Percentiles rank a stretch among this genome's conserved stretches.
Evolutionary conservation across 192 early-diverging fungal species (phyloP).

Genomic region (Backusella tarrabulga): DNA sequence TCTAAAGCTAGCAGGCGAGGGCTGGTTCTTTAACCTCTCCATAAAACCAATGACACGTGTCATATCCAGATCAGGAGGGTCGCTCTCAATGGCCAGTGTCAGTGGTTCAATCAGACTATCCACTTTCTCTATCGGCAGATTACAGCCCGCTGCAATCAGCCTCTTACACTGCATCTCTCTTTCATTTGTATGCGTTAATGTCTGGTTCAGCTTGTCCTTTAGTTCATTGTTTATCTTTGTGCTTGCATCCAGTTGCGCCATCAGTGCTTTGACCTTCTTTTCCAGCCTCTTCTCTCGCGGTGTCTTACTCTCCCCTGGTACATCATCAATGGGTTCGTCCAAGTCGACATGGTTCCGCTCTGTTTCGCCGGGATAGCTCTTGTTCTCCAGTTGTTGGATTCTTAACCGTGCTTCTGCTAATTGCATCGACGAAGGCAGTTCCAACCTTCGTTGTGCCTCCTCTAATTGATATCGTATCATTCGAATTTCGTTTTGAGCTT

Average conservation of each 20-base stretch:
- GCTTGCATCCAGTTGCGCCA: slow-evolving; percentile 38
- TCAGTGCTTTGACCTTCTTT: slow-evolving; percentile 33
- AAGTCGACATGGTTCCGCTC: neutral
- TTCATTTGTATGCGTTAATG: slow-evolving; percentile 54
- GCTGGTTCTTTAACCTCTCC: slow-evolving; percentile 25
- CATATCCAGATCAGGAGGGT: slow-evolving; percentile 50
- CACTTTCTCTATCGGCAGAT: slow-evolving; percentile 74
- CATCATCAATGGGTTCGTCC: slow-evolving; percentile 10
- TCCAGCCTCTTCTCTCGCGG: slow-evolving; percentile 4
- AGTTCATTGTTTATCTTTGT: slow-evolving; percentile 44
- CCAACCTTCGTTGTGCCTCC: slow-evolving; percentile 50
- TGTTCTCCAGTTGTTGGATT: slow-evolving; percentile 65
- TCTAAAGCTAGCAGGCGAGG: neutral
- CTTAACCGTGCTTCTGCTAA: slow-evolving; percentile 57
- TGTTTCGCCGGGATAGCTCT: slow-evolving; percentile 21
- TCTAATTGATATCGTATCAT: slow-evolving; percentile 54
- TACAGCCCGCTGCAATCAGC: slow-evolving; percentile 85
- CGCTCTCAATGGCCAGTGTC: slow-evolving; percentile 77
- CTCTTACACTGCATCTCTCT: slow-evolving; percentile 78
- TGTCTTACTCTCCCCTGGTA: slow-evolving; percentile 3
- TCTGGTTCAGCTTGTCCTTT: slow-evolving; percentile 53
- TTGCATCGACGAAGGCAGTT: slow-evolving; percentile 44
- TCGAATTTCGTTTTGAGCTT: slow-evolving; percentile 53
- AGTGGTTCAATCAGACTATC: slow-evolving; percentile 75
- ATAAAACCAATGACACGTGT: slow-evolving; percentile 48